Base-by-base conservation (phyloP, 1,284 basidiomycete genomes). In the Malassezia nana region DNA sequence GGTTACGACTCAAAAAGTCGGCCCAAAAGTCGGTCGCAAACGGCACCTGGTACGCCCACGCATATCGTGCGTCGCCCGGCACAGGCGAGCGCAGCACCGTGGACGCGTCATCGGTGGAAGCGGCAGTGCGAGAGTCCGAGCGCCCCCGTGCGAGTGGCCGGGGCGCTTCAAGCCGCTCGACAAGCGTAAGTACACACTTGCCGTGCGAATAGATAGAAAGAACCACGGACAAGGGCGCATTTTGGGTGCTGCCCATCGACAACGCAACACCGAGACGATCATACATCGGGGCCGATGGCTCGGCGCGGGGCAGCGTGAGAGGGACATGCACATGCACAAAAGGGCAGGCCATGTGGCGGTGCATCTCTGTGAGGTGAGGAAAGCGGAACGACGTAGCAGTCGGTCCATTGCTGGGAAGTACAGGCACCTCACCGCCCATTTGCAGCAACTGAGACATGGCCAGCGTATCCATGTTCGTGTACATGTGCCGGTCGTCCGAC, bases 271-370 rank as follows among this genome's bases (percentile, higher is more conserved):
- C 64, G 45, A 76, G 63, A 22, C 64, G 55, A 42, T 66, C 68
- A 55, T 61, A 72, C 25, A 55, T 50, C 47, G 66, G 59, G 4
- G 42, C 32, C 51, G 63, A 50, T 33, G 62, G 60, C 25, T 69
- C 63, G 52, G 61, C 57, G 24, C 67, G 65, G 18, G 75, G 75
- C n/a, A 76, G 52, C 22, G 67, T 63, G 29, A 76, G 60, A 20
- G 72, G 67, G 22, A 76, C 68, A 22, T 74, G 66, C 46, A 75
- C 62, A 58, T 77, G 74, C 12, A 77, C 64, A 65, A 76, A 76
- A 49, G 75, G 76, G 53, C 75, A 76, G 6, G 69, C 68, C 43
- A 75, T 64, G 43, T 58, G 63, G 25, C 72, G 62, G 56, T 67
- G 63, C 74, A 76, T 75, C 43, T 62, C 66, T 4, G 62, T 61